Evolutionary conservation across 2,329 filamentous ascomycete species (phyloP), one percentile per base, ranked within the genome.

Genomic region (Xylariaceae sp.): DNA sequence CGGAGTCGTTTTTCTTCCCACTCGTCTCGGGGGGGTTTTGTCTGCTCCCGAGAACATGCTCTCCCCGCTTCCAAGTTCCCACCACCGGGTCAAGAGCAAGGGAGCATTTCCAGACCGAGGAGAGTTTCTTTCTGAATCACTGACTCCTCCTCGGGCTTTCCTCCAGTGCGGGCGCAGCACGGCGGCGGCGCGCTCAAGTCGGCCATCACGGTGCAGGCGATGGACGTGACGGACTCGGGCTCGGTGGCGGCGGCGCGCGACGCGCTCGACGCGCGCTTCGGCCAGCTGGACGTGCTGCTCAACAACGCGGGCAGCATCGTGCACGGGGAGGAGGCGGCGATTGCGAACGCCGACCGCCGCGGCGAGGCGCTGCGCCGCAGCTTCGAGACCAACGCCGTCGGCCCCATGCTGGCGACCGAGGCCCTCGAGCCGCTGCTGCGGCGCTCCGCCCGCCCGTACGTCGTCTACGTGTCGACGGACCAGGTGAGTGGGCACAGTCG

Each of bases 281-380:
- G 52, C 24, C 51, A 45, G 25, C 65, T 83, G 33, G 72, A 77
- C 41, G 67, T 81, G 26, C 60, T 80, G 11, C 60, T 75, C 57
- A 71, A 67, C 57, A 70, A 68, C 36, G 77, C 79, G 1, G 80
- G 78, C 5, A 70, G 80, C 27, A 56, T 65, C 4, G 63, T 72
- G 10, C 60, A 65, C 35, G 64, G 69, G 31, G 64, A 63, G 1
- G 49, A 58, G 33, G 63, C 69, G 42, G 62, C 75, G 0, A 77
- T 77, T 58, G 65, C 75, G 57, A 65, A 75, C 10, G n/a, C n/a
- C n/a, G n/a, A n/a, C n/a, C n/a, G n/a, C n/a, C n/a, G n/a, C n/a
- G n/a, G n/a, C n/a, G n/a, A n/a, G n/a, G 65, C 70, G 29, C 62
- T 75, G 43, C 63, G 63, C 14, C 52, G 55, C 7, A 59, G 54